Evolutionary conservation across 345 rosid species (phyloP).

Genomic region (Clausena lansium): DNA sequence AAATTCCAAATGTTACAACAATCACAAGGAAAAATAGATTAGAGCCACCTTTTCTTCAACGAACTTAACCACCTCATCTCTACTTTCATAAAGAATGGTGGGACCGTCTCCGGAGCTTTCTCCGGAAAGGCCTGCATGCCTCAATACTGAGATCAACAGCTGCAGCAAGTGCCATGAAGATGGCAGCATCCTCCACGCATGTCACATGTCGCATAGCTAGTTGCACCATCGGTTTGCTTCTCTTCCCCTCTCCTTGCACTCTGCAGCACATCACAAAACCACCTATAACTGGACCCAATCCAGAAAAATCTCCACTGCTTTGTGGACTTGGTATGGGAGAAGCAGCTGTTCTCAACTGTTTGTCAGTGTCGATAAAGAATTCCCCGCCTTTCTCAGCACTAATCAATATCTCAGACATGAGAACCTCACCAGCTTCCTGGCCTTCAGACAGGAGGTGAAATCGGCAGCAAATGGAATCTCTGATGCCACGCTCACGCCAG

Average conservation of each 20-base stretch:
- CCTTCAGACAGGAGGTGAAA: conserved; percentile 79
- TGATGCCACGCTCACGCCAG: conserved; percentile 93
- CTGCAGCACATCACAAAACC: conserved; percentile 95
- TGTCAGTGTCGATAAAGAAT: conserved; percentile 80
- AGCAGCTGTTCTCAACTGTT: conserved; percentile 56
- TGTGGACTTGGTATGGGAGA: conserved; percentile 88
- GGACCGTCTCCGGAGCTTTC: conserved; percentile 59
- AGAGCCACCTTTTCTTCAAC: conserved; percentile 13
- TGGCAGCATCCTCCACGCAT: conserved; percentile 94
- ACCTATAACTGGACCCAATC: conserved; percentile 49
- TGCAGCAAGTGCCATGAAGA: conserved; percentile 94
- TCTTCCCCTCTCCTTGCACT: conserved; percentile 89
- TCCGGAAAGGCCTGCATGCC: conserved; percentile 86
- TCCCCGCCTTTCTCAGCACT: conserved; percentile 93
- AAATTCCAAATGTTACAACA: conserved; percentile 26
- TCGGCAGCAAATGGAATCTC: conserved; percentile 84
- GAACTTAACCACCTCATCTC: conserved; percentile 18
- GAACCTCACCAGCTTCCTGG: conserved; percentile 72
- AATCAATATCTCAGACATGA: conserved; percentile 79
- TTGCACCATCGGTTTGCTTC: conserved; percentile 81
- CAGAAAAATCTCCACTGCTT: conserved; percentile 88
- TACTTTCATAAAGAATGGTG: conserved; percentile 54
- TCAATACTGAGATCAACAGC: conserved; percentile 93
- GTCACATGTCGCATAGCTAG: conserved; percentile 87
- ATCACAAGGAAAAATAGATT: conserved; percentile 4